Evolutionary conservation across 139 green algal species (phyloP), one percentile per base, ranked within the genome.

Genomic region (Haematococcus lacustris): DNA sequence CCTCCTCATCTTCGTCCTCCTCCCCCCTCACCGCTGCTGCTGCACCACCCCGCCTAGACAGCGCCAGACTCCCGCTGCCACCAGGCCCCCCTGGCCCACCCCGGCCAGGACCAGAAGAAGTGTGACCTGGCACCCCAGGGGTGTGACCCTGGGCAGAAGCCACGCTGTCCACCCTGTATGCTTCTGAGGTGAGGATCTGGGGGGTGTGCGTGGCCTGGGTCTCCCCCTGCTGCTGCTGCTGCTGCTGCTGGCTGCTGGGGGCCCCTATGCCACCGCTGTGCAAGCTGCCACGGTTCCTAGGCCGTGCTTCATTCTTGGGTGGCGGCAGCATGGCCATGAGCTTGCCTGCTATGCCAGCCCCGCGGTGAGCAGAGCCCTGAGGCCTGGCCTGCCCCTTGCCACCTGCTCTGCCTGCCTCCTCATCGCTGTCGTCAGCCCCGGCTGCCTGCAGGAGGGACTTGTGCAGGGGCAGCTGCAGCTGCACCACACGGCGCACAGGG

Each of bases 261-360:
- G 67, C 23, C 51, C 39, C 60, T 38, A 26, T 32, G 68, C 4
- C 47, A 3, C 47, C 9, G n/a, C n/a, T n/a, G n/a, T n/a, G n/a
- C n/a, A n/a, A n/a, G n/a, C n/a, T n/a, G n/a, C n/a, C n/a, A n/a
- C n/a, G n/a, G n/a, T n/a, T n/a, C n/a, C n/a, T n/a, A n/a, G n/a
- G n/a, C n/a, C n/a, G n/a, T n/a, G 3, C 40, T 1, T 64, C 66
- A n/a, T 86, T 73, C 57, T 89, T 91, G 32, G 88, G 88, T 4
- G 82, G 51, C 1, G 88, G 88, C 61, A 93, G 78, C 35, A 87
- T 82, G 66, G 86, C 80, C 26, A 83, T 71, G 9, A 88, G 75
- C 38, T 70, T 75, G 35, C 66, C 75, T 60, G n/a, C n/a, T 82
- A 79, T 2, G 33, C 68, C 21, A 9, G 30, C 13, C 26, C 35